Evolutionary conservation across 331 rosid species (phyloP), one percentile per base, ranked within the genome.

Genomic region (Malus hybrid): DNA sequence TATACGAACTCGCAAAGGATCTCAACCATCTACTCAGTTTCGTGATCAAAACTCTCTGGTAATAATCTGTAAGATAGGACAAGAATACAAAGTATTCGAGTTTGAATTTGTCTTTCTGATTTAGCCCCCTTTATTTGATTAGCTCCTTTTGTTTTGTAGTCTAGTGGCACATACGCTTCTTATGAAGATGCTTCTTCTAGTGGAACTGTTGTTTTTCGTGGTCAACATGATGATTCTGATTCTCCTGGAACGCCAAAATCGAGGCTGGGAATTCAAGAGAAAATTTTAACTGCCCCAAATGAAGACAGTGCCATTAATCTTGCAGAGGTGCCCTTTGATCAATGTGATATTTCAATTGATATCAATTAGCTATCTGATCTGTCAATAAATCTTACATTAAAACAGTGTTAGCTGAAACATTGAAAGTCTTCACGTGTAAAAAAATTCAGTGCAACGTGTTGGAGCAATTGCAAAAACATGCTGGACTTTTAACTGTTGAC

Each of bases 281-380:
- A 86, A 85, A 88, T 80, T 63, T 87, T 90, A 76, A 89, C 78
- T 82, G 59, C 91, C 70, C 81, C 87, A 68, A 73, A 84, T 65
- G 99, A 96, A 91, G 99, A 96, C 70, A 96, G 99, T 79, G 90
- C 88, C 50, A 42, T 80, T 76, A 96, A 96, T 80, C 98, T 96
- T 76, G 91, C 96, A 12, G 98, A 96, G 99, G 99, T 96, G 73
- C 73, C 75, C 79, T 80, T 75, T 67, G 52, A 44, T 67, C 74
- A 65, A 19, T 68, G n/a, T 34, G 62, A 67, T 67, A 36, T 79
- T 74, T 72, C 70, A 60, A 44, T 67, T 69, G 32, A 56, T 54
- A 22, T 18, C 28, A 55, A 61, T 34, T n/a, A 22, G 31, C 73
- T 48, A 52, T 71, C 59, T 71, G 27, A n/a, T 52, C 4, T 31